Percentiles rank a stretch among this genome's conserved stretches.
Evolutionary conservation across 73 alveolate species (phyloP).

Genomic region (Tetrahymena borealis): DNA sequence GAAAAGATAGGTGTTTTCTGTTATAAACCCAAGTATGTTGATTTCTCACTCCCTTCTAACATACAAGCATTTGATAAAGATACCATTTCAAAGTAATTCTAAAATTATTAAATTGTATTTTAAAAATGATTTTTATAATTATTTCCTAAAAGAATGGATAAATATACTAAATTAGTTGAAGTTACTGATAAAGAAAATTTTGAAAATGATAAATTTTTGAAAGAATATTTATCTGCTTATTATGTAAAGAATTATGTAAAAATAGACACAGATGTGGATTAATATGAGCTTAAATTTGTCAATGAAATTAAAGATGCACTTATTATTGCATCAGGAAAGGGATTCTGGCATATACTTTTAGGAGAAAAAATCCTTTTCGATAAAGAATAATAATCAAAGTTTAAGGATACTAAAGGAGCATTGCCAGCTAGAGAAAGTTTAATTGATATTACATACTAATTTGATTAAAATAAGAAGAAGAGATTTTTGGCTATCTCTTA

Average conservation of each 20-base stretch:
- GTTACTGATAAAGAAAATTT: neutral
- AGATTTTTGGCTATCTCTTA: neutral
- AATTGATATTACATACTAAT: neutral
- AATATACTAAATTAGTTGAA: neutral
- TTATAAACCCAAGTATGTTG: neutral
- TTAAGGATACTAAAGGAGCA: neutral
- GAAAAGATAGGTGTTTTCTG: neutral
- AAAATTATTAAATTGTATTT: neutral
- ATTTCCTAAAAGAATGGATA: neutral
- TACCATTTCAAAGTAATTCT: neutral
- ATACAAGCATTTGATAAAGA: neutral
- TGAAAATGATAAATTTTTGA: neutral
- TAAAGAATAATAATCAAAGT: neutral
- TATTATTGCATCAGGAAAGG: neutral
- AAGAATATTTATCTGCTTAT: neutral
- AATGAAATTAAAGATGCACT: neutral
- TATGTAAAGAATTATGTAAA: neutral
- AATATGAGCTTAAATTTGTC: neutral
- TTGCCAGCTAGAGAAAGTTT: neutral
- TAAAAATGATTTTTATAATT: neutral
- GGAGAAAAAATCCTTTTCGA: neutral
- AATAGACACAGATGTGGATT: neutral
- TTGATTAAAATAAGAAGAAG: neutral
- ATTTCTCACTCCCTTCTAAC: neutral
- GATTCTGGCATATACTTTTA: neutral